Conservation (phyloP, 2,329 filamentous ascomycete genomes). For the Fusarium denticulatum region DNA sequence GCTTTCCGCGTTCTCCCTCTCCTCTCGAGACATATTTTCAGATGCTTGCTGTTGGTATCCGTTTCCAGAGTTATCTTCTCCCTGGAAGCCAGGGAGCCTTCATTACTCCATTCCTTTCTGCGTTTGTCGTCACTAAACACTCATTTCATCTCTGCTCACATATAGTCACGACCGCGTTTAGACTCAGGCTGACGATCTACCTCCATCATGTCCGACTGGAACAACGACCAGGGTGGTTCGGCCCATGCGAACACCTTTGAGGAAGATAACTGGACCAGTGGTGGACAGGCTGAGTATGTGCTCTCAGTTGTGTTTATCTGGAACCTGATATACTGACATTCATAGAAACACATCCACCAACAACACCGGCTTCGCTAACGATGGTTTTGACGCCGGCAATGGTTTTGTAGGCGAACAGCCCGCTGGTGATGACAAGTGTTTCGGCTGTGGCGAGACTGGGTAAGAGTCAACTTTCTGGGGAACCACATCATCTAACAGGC, state of each 20-base stretch:
- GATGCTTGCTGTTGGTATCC: not conserved
- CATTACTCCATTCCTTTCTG: not conserved
- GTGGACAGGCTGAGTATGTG: constrained; percentile 10
- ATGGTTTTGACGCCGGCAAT: constrained; percentile 6
- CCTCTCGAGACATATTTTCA: not conserved
- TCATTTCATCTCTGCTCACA: not conserved
- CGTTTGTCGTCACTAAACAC: not conserved
- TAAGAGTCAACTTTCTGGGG: constrained; percentile 19
- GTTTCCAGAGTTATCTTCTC: not conserved
- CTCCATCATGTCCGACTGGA: constrained; percentile 24
- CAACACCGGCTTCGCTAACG: not conserved
- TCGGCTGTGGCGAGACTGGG: constrained; percentile 52
- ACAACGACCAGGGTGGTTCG: constrained; percentile 9
- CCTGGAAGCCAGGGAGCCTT: not conserved
- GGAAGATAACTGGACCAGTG: constrained; percentile 2
- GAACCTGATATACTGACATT: not conserved
- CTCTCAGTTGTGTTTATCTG: not conserved
- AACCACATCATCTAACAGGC: not conserved
- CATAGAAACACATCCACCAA: constrained; percentile 9
- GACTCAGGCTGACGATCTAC: not conserved
- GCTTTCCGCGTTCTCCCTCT: not conserved
- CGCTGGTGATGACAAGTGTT: constrained; percentile 42
- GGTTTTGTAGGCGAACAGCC: constrained; percentile 4
- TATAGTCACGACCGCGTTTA: not conserved
- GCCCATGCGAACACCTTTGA: not conserved